These are phyloP conservation scores for Aspergillus sp. DNA, from an alignment of 2,329 filamentous ascomycete genomes.

Conservation along the genomic window DNA sequence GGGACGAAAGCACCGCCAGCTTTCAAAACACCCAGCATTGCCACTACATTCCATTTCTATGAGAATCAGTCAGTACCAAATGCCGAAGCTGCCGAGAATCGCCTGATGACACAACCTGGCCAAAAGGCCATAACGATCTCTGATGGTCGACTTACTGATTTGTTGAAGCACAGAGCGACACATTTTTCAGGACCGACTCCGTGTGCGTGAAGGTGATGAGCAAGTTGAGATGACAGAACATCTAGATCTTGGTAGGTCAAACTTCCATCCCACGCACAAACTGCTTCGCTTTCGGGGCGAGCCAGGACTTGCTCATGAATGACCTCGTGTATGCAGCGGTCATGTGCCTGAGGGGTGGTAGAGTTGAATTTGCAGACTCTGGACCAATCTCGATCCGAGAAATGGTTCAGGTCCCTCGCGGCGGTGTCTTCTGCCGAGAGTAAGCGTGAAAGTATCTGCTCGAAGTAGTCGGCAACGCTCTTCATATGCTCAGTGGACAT, in stretches of 20 bases:
- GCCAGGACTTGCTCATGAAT: constrained; percentile 42
- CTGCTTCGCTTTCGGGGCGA: constrained; percentile 34
- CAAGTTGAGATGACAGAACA: constrained; percentile 39
- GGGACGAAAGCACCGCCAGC: constrained; percentile 47
- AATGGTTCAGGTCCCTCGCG: constrained; percentile 54
- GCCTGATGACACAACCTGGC: neutral
- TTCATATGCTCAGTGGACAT: constrained; percentile 41
- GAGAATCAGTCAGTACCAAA: constrained; percentile 10
- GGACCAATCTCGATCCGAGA: constrained; percentile 58
- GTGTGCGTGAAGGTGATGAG: constrained; percentile 40
- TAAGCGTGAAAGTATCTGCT: constrained; percentile 53
- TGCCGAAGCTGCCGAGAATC: neutral
- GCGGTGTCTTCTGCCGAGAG: constrained; percentile 46
- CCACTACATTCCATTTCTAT: constrained; percentile 47
- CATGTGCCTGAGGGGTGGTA: constrained; percentile 42
- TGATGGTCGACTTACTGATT: constrained; percentile 36
- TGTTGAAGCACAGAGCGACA: constrained; percentile 46
- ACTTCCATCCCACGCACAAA: constrained; percentile 45
- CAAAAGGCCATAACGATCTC: neutral
- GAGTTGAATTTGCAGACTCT: constrained; percentile 58
- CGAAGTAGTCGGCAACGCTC: constrained; percentile 57
- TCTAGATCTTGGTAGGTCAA: constrained; percentile 43
- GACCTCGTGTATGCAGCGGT: constrained; percentile 43
- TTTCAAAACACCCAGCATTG: constrained; percentile 45
- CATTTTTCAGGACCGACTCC: constrained; percentile 43